Evolutionary conservation across 495 filamentous ascomycete genomes (phyloP), one percentile per base, ranked within the genome.

Genomic region (Parachaetomium inaequale): DNA sequence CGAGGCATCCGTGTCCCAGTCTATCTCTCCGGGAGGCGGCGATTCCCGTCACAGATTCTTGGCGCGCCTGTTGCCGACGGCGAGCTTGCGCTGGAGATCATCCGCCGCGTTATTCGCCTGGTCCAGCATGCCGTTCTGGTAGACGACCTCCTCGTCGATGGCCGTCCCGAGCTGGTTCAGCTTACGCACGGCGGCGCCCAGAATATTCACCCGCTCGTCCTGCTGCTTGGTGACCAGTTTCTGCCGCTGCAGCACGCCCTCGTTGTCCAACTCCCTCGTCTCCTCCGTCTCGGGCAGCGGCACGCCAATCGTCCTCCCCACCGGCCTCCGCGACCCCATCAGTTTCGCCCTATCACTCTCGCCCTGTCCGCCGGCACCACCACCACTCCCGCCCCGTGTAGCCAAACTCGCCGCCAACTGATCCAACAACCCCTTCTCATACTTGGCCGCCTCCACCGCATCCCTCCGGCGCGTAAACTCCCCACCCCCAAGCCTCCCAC

Each of bases 221-320:
- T 99, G 94, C 65, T 93, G 86, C 42, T 82, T 59, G n/a, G 19
- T 23, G 19, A 46, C 42, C 85, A 98, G 95, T 71, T 88, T 83
- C 72, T 93, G 92, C 70, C 98, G 72, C 79, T 92, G 87, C 70
- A 97, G 63, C 43, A 99, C 88, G 0, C 93, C 94, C 32, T 85
- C 76, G 68, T 99, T 99, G 70, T 96, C 94, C 59, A 94, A 75
- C 76, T 96, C 92, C 42, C 93, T 77, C 49, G 94, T 98, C 60
- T 82, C 80, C 61, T 92, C 90, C 45, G 91, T 98, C 74, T 99
- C 94, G 49, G 88, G 87, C 25, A 86, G 68, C 12, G 86, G 85
- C 2, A 78, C 87, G 0, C 95, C 95, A 7, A 98, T 79, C 4
- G 96, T 89, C 25, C 93, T 73, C 6, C 91, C 84, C 7, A 83